Base-by-base conservation (phyloP, 106 monocot species). In the Amphibolis antarctica region DNA sequence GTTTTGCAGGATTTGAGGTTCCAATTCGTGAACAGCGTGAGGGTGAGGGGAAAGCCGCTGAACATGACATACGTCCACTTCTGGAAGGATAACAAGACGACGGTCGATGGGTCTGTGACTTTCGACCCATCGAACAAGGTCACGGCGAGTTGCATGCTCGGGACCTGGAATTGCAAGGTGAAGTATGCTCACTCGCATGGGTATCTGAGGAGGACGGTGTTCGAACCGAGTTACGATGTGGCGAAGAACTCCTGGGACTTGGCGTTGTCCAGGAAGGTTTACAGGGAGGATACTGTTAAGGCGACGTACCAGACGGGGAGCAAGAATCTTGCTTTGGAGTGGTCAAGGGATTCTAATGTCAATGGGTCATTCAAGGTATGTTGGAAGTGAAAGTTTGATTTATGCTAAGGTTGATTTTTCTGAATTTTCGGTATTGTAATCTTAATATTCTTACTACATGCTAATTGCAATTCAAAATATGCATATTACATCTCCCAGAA, bases 301-400 rank as follows among this genome's bases (percentile, higher is more conserved):
- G 96, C 81, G 20, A 77, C 76, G 18, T 98, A 90, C 58, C 77
- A 80, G 70, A 78, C 86, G 22, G 67, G 84, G 14, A 67, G 69
- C 60, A 84, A 83, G 74, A 63, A 75, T 1, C 76, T 98, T 43
- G 87, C 76, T 25, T 43, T 98, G 47, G 90, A 98, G 56, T 98
- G 90, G 96, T 82, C 57, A 53, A 76, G 84, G 53, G 82, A 84
- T 27, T 82, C 86, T 4, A 89, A 89, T 75, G 57, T 78, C 73
- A 83, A 78, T 67, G 94, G 80, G 18, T 78, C 74, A 28, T 96
- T 90, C 65, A 96, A 96, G 96, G 90, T 96, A 63, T 71, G 30
- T 90, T 89, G 62, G 90, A 96, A 89, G 89, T 96, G 45, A 10
- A 18, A 5, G 9, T 55, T 36, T 36, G 36, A 7, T 36, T 36